A percentile compares a stretch with the other conserved stretches of the same genome.
phyloP scores from a whole-genome alignment of 768 basidiomycete species.

The Tylopilus vinaceipallidus region DNA sequence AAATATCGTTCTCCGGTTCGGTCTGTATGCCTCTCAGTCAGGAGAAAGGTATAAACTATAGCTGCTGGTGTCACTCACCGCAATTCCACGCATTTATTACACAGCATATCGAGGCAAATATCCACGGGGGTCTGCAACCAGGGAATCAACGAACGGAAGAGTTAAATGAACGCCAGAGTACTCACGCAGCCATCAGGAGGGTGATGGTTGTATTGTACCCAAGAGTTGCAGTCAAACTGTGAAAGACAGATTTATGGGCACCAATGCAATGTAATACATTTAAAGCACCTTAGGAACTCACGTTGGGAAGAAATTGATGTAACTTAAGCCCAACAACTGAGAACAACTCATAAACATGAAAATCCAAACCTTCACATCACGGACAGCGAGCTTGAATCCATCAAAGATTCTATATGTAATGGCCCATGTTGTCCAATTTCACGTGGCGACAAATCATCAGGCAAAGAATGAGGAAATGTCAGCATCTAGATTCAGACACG shows the following conservation, averaged over 20 bases:
- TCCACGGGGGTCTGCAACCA: slow-evolving; percentile 57
- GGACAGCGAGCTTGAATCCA: slow-evolving; percentile 56
- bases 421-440: not conserved
- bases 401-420: slow-evolving; percentile 38
- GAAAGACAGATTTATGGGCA: not conserved
- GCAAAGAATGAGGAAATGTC: not conserved
- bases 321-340: slow-evolving; percentile 55
- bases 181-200: slow-evolving; percentile 60
- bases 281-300: slow-evolving; percentile 19
- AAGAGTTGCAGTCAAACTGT: slow-evolving; percentile 57
- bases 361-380: slow-evolving; percentile 51
- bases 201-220: slow-evolving; percentile 59
- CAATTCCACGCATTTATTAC: slow-evolving; percentile 55
- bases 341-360: slow-evolving; percentile 53
- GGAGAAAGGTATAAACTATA: not conserved
- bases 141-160: not conserved
- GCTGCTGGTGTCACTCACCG: slow-evolving; percentile 24
- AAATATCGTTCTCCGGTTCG: slow-evolving; percentile 64
- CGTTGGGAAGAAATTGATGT: slow-evolving; percentile 61
- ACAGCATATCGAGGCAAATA: slow-evolving; percentile 50
- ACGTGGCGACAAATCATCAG: not conserved
- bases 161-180: not conserved
- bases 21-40: slow-evolving; percentile 34
- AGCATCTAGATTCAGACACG: not conserved
- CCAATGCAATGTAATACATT: not conserved